Conservation (phyloP, 192 early-diverging fungal genomes). For the Umbelopsis sp. region DNA sequence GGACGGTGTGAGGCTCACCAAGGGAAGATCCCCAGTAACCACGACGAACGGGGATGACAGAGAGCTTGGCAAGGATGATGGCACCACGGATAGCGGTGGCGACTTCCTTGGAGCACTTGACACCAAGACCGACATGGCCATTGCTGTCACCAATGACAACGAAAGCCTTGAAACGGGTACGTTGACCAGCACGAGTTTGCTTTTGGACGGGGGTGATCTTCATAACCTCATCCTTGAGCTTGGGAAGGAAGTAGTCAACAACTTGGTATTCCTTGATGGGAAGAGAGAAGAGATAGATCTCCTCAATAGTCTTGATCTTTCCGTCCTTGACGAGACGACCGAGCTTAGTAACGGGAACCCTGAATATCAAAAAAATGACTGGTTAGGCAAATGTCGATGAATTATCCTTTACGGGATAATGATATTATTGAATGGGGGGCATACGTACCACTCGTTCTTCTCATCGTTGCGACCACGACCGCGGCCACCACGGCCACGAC, state of each 20-base stretch:
- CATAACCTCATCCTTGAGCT: constrained; percentile 99
- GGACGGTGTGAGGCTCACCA: constrained; percentile 98
- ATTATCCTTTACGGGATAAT: neutral
- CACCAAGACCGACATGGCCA: constrained; percentile 99
- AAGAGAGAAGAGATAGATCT: constrained; percentile 97
- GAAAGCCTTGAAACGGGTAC: constrained; percentile 99
- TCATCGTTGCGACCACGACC: constrained; percentile 84
- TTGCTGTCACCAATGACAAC: constrained; percentile 97
- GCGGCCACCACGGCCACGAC: constrained; percentile 75
- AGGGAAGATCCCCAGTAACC: constrained; percentile 98
- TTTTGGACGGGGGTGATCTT: constrained; percentile 99
- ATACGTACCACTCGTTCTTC: constrained; percentile 70
- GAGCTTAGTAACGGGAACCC: constrained; percentile 97
- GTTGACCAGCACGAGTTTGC: constrained; percentile 99
- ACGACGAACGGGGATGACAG: constrained; percentile 96
- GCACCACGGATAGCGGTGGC: constrained; percentile 98
- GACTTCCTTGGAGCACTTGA: constrained; percentile 99
- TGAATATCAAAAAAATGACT: constrained; percentile 19
- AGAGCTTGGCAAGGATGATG: constrained; percentile 98
- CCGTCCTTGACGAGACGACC: constrained; percentile 98
- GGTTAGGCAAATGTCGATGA: constrained; percentile 10
- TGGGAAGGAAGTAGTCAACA: constrained; percentile 93
- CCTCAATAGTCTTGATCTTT: constrained; percentile 96
- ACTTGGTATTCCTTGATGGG: constrained; percentile 99
- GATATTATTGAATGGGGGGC: neutral